Percentiles rank a stretch among this genome's conserved stretches.
Conservation (phyloP, 148 eudicot genomes). For the Chenopodium album region DNA sequence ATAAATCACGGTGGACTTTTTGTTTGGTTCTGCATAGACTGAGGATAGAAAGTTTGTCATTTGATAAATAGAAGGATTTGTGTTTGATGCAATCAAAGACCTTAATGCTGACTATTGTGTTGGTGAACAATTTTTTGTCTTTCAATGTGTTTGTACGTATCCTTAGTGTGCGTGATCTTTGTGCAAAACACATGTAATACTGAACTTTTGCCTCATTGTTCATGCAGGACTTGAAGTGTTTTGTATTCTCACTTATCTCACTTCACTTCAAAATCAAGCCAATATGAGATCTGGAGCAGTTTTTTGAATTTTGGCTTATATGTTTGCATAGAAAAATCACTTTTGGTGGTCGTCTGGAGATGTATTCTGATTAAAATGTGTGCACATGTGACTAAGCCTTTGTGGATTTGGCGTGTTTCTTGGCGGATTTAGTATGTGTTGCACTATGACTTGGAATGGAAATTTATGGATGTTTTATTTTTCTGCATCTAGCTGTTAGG, state of each 20-base stretch:
- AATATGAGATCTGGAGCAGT: conserved; percentile 29
- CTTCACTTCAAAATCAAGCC: conserved; percentile 88
- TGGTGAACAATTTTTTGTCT: not conserved
- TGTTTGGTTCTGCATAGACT: not conserved
- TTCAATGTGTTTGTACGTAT: not conserved
- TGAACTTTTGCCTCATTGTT: not conserved
- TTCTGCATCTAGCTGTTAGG: not conserved
- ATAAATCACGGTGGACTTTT: not conserved
- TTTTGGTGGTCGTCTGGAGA: not conserved
- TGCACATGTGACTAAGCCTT: not conserved
- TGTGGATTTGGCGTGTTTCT: not conserved
- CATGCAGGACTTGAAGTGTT: conserved; percentile 79
- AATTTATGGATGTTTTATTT: not conserved
- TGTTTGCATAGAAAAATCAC: not conserved
- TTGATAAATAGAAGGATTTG: not conserved
- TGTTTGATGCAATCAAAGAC: not conserved
- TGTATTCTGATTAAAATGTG: conserved; percentile 1
- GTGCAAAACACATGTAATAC: not conserved
- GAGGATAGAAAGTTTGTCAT: not conserved
- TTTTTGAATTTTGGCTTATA: not conserved
- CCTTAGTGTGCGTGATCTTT: not conserved
- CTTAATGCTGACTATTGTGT: not conserved
- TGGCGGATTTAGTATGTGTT: not conserved
- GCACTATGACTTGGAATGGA: not conserved
- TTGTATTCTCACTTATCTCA: conserved; percentile 71